Conservation (phyloP, 495 filamentous ascomycete genomes). For the Penicillium waksmanii region DNA sequence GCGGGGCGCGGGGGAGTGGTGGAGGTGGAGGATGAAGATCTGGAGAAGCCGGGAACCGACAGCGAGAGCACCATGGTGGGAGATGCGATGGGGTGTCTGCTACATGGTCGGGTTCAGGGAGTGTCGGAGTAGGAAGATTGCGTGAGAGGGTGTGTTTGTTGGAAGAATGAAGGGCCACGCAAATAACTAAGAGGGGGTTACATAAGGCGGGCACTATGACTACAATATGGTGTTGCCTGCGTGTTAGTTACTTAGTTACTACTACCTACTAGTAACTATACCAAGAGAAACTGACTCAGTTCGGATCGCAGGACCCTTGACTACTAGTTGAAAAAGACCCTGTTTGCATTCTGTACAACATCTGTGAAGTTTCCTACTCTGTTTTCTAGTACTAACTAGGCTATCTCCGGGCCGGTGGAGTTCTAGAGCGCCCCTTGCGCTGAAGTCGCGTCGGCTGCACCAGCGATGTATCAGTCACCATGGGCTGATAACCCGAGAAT, state of each 20-base stretch:
- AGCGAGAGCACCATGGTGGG: slow-evolving; percentile 47
- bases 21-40: slow-evolving; percentile 40
- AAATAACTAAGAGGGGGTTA: slow-evolving; percentile 5
- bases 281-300: no score
- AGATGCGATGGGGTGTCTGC: slow-evolving; percentile 16
- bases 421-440: neutral
- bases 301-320: no score
- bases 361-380: neutral
- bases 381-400: no score
- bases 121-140: neutral
- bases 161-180: slow-evolving; percentile 16
- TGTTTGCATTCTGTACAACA: no score
- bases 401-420: neutral
- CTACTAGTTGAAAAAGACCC: no score
- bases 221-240: no score
- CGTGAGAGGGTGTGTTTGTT: neutral
- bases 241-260: no score
- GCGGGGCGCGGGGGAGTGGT: slow-evolving; percentile 36
- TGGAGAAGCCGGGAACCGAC: slow-evolving; percentile 44
- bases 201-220: slow-evolving; percentile 12
- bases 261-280: no score
- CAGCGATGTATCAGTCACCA: no score
- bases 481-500: no score
- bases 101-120: slow-evolving; percentile 36
- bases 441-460: neutral